Evolutionary conservation across 1,139 yeast species (phyloP).

Genomic region (Zygosaccharomyces sapae): DNA sequence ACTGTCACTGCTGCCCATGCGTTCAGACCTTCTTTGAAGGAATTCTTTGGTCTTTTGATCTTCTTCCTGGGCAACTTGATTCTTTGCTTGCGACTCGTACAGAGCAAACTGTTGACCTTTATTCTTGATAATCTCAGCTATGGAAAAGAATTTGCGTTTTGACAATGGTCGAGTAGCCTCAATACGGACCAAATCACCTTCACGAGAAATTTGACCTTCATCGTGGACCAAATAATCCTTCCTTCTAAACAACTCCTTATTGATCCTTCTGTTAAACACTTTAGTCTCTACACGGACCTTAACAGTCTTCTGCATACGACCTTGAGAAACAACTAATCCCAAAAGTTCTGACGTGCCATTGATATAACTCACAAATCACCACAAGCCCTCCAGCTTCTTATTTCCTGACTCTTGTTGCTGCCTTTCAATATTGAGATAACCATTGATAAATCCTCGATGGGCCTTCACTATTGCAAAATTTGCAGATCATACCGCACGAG

Average conservation of each 20-base stretch:
- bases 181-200: conserved; percentile 92
- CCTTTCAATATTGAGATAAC: neutral
- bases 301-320: conserved; percentile 92
- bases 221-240: conserved; percentile 91
- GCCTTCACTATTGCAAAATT: conserved; percentile 6
- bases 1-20: conserved; percentile 35
- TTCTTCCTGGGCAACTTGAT: conserved; percentile 60
- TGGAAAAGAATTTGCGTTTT: conserved; percentile 80
- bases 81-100: conserved; percentile 70
- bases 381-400: neutral
- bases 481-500: conserved; percentile 7
- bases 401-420: conserved; percentile 10
- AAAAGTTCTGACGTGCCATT: conserved; percentile 90
- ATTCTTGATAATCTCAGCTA: conserved; percentile 84
- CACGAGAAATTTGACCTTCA: conserved; percentile 85
- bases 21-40: conserved; percentile 43
- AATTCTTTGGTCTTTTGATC: conserved; percentile 48
- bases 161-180: conserved; percentile 86
- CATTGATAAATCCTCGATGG: neutral
- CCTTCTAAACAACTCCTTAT: conserved; percentile 72
- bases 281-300: conserved; percentile 82
- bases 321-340: conserved; percentile 92
- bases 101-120: conserved; percentile 88
- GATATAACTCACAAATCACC: neutral
- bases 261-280: conserved; percentile 62